Evolutionary conservation across 129 eudicot genomes (phyloP), one percentile per base, ranked within the genome.

Genomic region (Flaveria sonorensis): DNA sequence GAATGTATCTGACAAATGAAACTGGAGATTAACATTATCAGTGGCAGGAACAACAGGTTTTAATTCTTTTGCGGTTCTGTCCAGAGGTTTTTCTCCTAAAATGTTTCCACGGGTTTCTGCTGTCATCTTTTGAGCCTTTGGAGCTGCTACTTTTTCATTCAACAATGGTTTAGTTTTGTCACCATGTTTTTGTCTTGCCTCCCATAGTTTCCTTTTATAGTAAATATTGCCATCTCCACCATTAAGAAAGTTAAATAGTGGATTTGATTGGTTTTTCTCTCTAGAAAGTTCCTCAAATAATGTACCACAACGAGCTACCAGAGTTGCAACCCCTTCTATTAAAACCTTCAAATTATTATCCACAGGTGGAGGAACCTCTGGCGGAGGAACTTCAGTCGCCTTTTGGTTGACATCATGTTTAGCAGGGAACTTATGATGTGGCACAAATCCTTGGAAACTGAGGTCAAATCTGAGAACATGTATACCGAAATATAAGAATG

Each of bases 261-360:
- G 93, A 75, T 94, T 91, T 13, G 93, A 86, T 66, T 88, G 93
- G 78, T 94, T 91, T 86, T 94, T 94, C 92, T 91, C 97, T 67
- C 96, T 71, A 7, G 96, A 91, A 63, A 94, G 90, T 82, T 94
- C 94, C 90, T 94, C 99, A 76, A 94, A 91, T 81, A 94, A 82
- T 85, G 85, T 86, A 52, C 99, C 99, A 74, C 93, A 94, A 70
- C 99, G 97, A 81, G 99, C 96, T 45, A 94, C 99, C 70, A 94
- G 72, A 74, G 90, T 82, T 47, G 99, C 99, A 80, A 94, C 92
- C 39, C 99, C 99, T 70, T 94, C 97, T 18, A 89, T 87, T 79
- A 91, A 73, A 75, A 94, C 74, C 83, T 86, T 94, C 26, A 89
- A 84, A 75, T 80, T 85, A 57, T 86, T 86, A 85, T 94, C 97